Conservation (phyloP, 1,139 yeast species). For the Sugiyamaella novakii region DNA sequence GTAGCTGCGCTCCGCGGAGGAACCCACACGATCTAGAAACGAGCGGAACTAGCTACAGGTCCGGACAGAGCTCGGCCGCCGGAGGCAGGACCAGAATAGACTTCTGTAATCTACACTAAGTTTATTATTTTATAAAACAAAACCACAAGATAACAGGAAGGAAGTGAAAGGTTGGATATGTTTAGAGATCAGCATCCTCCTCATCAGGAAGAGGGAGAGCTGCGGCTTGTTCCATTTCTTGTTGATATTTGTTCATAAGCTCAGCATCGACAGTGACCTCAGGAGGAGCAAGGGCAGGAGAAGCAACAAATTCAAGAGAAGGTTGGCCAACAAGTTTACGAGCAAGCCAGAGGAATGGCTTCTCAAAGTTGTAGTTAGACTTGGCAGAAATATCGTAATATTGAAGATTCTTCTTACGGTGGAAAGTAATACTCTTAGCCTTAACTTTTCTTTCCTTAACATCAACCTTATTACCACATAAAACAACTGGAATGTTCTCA, state of each 20-base stretch:
- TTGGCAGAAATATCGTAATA: conserved; percentile 99
- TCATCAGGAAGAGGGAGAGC: conserved; percentile 99
- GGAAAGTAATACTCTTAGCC: conserved; percentile 99
- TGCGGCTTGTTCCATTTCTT: conserved; percentile 99
- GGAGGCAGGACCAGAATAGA: background rate
- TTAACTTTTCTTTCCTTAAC: conserved; percentile 99
- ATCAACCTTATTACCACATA: conserved; percentile 99
- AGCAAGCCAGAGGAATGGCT: conserved; percentile 99
- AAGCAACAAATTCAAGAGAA: conserved; percentile 95
- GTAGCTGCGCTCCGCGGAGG: too few relatives aligned
- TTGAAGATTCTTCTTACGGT: conserved; percentile 99
- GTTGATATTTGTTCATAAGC: conserved; percentile 97
- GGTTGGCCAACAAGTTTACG: conserved; percentile 99
- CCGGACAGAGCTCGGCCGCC: conserved; percentile 5
- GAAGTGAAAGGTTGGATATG: background rate
- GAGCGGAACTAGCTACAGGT: background rate
- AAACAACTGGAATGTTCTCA: conserved; percentile 98
- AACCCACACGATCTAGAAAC: too few relatives aligned
- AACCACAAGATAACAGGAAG: conserved; percentile 6
- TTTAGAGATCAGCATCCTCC: conserved; percentile 97
- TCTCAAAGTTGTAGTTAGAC: conserved; percentile 99
- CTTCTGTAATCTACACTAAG: conserved; percentile 11
- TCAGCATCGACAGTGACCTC: conserved; percentile 97
- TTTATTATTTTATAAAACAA: conserved; percentile 16
- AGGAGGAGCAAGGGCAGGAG: conserved; percentile 99